Evolutionary conservation across 257 asterid species (phyloP).

Genomic region (Thymus mandschuricus): DNA sequence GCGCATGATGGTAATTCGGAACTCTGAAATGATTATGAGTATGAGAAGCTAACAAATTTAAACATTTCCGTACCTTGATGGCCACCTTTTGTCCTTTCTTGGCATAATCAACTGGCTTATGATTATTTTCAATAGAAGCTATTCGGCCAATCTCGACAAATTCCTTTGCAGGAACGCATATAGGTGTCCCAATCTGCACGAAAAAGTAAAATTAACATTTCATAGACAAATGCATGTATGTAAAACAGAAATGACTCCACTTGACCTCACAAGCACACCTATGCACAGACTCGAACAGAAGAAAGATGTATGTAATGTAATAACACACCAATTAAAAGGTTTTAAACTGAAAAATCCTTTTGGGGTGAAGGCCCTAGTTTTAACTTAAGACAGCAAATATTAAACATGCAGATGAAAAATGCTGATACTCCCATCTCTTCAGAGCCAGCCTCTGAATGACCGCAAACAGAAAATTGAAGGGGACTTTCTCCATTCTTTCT

Average conservation of each 20-base stretch:
- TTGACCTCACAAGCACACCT: background rate
- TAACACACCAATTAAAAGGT: background rate
- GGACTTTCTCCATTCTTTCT: background rate
- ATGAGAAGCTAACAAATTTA: background rate
- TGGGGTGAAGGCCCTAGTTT: background rate
- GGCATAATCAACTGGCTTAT: slow-evolving; percentile 84
- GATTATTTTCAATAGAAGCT: slow-evolving; percentile 91
- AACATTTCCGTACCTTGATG: slow-evolving; percentile 70
- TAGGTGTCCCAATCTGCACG: slow-evolving; percentile 70
- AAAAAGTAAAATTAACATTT: background rate
- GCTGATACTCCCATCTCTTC: background rate
- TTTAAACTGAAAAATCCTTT: background rate
- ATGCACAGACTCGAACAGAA: background rate
- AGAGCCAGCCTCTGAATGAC: too few relatives aligned
- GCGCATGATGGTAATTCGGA: background rate
- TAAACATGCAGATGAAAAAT: background rate
- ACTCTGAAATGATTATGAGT: background rate
- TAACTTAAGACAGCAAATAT: background rate
- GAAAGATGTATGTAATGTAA: background rate
- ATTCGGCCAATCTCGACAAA: slow-evolving; percentile 88
- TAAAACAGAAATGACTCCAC: too few relatives aligned
- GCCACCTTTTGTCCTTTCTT: slow-evolving; percentile 93
- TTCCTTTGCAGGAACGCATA: slow-evolving; percentile 82
- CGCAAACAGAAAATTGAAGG: background rate
- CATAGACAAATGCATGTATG: too few relatives aligned